phyloP scores from a whole-genome alignment of 1,139 yeast genomes.

The Saccharomyces uvarum region DNA sequence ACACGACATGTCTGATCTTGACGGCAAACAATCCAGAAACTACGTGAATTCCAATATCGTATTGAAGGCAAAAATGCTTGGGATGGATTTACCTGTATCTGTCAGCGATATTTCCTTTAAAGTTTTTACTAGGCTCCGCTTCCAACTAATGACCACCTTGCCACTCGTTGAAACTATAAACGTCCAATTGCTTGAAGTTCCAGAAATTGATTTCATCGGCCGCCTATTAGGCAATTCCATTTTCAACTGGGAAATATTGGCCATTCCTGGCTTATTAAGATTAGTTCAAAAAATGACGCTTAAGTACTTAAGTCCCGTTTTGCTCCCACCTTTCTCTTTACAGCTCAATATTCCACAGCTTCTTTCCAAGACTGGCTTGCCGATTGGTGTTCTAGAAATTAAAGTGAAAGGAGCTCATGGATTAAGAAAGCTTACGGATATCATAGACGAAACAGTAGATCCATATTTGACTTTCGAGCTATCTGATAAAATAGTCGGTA shows the following conservation, averaged over 20 bases:
- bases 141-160: slow-evolving; percentile 81
- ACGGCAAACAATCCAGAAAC: slow-evolving; percentile 73
- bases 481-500: slow-evolving; percentile 49
- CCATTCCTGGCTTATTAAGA: slow-evolving; percentile 77
- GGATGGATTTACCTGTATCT: slow-evolving; percentile 54
- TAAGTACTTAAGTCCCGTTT: slow-evolving; percentile 79
- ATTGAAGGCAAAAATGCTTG: slow-evolving; percentile 60
- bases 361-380: slow-evolving; percentile 76
- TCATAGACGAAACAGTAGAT: slow-evolving; percentile 73
- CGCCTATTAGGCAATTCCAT: slow-evolving; percentile 66
- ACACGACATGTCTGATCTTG: slow-evolving; percentile 75
- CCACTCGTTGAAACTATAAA: slow-evolving; percentile 92
- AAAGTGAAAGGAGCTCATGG: slow-evolving; percentile 59
- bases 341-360: slow-evolving; percentile 88
- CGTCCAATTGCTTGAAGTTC: slow-evolving; percentile 75
- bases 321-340: slow-evolving; percentile 83
- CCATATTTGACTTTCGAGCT: slow-evolving; percentile 79
- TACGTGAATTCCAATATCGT: slow-evolving; percentile 75
- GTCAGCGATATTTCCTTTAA: slow-evolving; percentile 57
- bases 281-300: slow-evolving; percentile 77
- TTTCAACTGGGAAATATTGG: slow-evolving; percentile 79
- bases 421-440: slow-evolving; percentile 55
- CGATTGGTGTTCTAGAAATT: slow-evolving; percentile 78
- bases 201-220: slow-evolving; percentile 74
- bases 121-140: slow-evolving; percentile 66